phyloP scores from a whole-genome alignment of 768 basidiomycete genomes.

The Pholiota conissans region DNA sequence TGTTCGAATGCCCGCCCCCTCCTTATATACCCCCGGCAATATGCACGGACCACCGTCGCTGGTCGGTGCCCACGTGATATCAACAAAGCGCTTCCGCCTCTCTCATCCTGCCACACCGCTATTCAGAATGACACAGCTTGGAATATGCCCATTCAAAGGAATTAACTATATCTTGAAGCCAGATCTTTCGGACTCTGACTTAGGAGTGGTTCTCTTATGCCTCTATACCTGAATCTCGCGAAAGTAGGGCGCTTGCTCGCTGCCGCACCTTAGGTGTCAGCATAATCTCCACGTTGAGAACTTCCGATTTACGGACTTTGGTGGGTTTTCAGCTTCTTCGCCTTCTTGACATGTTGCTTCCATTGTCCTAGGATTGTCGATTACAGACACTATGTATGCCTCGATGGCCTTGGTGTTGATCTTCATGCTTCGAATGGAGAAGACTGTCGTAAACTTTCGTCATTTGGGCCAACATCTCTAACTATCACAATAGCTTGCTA shows the following conservation, averaged over 20 bases:
- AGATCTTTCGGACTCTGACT: not conserved
- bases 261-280: not conserved
- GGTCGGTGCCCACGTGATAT: not conserved
- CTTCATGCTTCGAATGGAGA: not conserved
- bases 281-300: not conserved
- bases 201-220: not conserved
- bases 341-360: slow-evolving; percentile 1
- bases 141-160: not conserved
- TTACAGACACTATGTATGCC: not conserved
- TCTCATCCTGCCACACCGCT: not conserved
- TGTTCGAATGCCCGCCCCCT: not conserved
- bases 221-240: not conserved
- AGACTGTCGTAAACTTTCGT: not conserved
- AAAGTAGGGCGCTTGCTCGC: not conserved
- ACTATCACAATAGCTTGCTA: not conserved
- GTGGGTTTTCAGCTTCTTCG: not conserved
- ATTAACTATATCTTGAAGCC: not conserved
- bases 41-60: slow-evolving; percentile 36
- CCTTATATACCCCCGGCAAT: slow-evolving; percentile 22
- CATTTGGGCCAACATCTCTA: not conserved
- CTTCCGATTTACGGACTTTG: slow-evolving; percentile 2
- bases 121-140: not conserved
- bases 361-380: not conserved
- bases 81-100: not conserved
- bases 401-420: too few relatives aligned